Evolutionary conservation across 2,329 filamentous ascomycete genomes (phyloP), one percentile per base, ranked within the genome.

Genomic region (Diplodia seriata): DNA sequence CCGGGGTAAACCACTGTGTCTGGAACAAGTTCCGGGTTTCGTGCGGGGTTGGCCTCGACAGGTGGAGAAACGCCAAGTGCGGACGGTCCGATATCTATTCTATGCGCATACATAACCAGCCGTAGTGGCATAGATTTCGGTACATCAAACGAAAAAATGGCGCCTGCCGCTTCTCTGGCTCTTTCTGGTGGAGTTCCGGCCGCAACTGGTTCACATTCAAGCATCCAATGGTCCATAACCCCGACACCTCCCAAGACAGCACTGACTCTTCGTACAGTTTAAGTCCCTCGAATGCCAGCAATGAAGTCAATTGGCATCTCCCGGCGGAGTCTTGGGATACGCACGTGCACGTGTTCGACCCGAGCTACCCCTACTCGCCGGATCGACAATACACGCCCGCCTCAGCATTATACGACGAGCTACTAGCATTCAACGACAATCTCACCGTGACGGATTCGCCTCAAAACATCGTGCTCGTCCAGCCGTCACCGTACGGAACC

Each of bases 271-370:
- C 15, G 29, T 33, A 20, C 20, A 55, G 51, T 29, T 55, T 36
- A 3, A n/a, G 3, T 31, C 29, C 15, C 23, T 43, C 43, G n/a
- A 47, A 47, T 47, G 7, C 43, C 7, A 47, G 29, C 36, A 15
- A 8, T 4, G 14, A 61, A 3, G 26, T 61, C 9, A 23, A 49
- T 26, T 61, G 57, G 57, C 40, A 33, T 3, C 18, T 61, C 1
- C 40, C 57, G 8, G 14, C 3, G 4, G 7, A 20, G 26, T 61
- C 57, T 7, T 61, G 40, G 57, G 57, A 61, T 14, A 49, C 57
- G 2, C 57, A 61, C 11, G 57, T 61, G 18, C 57, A 61, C 9
- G 26, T 61, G 15, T 61, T 61, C 26, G 57, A 61, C 4, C 40
- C 40, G 8, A 11, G 3, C 2, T 61, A 61, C n/a, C 40, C 57